Percentiles rank a stretch among this genome's conserved stretches.
Evolutionary conservation across 116 monocot genomes (phyloP).

Genomic region (Trichopus zeylanicus): DNA sequence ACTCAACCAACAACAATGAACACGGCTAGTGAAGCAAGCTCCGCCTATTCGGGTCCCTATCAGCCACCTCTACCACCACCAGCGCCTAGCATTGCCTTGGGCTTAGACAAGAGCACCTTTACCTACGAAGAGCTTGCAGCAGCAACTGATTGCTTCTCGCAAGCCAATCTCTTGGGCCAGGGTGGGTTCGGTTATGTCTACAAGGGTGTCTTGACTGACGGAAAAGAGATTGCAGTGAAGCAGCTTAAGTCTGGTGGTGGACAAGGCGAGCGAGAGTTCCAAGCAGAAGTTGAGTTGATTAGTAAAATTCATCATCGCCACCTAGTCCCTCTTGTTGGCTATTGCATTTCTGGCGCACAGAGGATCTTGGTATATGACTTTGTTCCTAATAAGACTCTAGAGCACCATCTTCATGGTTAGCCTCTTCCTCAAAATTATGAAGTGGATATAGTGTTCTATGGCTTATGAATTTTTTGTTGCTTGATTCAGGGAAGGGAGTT

Average conservation of each 20-base stretch:
- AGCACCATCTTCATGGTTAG: conserved; percentile 41
- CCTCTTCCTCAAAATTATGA: too few relatives aligned
- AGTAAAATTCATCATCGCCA: conserved; percentile 47
- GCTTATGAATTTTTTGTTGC: too few relatives aligned
- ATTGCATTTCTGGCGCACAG: conserved; percentile 33
- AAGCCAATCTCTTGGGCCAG: conserved; percentile 31
- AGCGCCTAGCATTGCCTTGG: conserved; percentile 13
- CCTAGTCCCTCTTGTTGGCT: conserved; percentile 41
- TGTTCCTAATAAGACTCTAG: conserved; percentile 47
- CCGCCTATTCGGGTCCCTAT: conserved; percentile 15
- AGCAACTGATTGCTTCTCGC: conserved; percentile 23
- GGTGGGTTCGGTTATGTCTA: conserved; percentile 46
- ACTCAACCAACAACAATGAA: conserved; percentile 9
- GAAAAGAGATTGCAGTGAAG: conserved; percentile 46
- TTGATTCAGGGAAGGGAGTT: conserved; percentile 37
- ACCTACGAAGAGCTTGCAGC: conserved; percentile 33
- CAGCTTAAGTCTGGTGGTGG: conserved; percentile 37
- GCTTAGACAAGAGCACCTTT: conserved; percentile 34
- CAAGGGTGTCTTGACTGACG: conserved; percentile 25
- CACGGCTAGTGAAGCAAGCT: conserved; percentile 2
- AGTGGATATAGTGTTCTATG: too few relatives aligned
- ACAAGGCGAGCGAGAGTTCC: conserved; percentile 45
- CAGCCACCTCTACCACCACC: conserved; percentile 21
- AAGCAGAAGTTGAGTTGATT: conserved; percentile 54
- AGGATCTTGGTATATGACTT: conserved; percentile 41